Conservation (phyloP, 116 monocot species). For the Trichopus zeylanicus region DNA sequence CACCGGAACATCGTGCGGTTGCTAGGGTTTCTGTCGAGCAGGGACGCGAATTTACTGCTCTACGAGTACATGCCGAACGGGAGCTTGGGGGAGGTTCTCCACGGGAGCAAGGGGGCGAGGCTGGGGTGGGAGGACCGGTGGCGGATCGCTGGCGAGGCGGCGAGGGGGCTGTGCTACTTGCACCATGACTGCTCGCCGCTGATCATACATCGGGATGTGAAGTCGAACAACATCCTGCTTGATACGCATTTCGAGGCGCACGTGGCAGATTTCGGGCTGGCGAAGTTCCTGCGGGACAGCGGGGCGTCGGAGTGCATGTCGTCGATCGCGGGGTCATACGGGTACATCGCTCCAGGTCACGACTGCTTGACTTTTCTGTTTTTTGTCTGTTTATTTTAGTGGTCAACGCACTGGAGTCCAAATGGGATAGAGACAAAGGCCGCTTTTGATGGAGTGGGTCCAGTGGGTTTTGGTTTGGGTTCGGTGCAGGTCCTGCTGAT, state of each 20-base stretch:
- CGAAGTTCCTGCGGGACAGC: slow-evolving; percentile 55
- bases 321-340: slow-evolving; percentile 87
- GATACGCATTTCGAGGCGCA: slow-evolving; percentile 83
- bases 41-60: slow-evolving; percentile 69
- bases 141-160: slow-evolving; percentile 77
- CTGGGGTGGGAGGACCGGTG: slow-evolving; percentile 64
- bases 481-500: too few species aligned
- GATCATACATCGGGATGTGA: slow-evolving; percentile 88
- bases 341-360: slow-evolving; percentile 94
- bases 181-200: slow-evolving; percentile 90
- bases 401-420: too few species aligned
- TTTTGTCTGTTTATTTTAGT: neutral
- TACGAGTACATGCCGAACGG: slow-evolving; percentile 98
- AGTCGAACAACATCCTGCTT: slow-evolving; percentile 90
- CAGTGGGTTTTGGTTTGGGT: too few species aligned
- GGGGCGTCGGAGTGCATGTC: slow-evolving; percentile 92
- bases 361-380: neutral
- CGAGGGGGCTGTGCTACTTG: slow-evolving; percentile 80
- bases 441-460: too few species aligned
- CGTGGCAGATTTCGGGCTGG: slow-evolving; percentile 96
- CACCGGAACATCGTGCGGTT: slow-evolving; percentile 88
- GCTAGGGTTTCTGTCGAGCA: slow-evolving; percentile 70
- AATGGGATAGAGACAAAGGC: too few species aligned
- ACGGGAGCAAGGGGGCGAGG: slow-evolving; percentile 72
- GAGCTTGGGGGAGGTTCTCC: slow-evolving; percentile 83